A percentile compares a stretch with the other conserved stretches of the same genome.
phyloP scores from a whole-genome alignment of 345 rosid species.

The Citrus hindsii region DNA sequence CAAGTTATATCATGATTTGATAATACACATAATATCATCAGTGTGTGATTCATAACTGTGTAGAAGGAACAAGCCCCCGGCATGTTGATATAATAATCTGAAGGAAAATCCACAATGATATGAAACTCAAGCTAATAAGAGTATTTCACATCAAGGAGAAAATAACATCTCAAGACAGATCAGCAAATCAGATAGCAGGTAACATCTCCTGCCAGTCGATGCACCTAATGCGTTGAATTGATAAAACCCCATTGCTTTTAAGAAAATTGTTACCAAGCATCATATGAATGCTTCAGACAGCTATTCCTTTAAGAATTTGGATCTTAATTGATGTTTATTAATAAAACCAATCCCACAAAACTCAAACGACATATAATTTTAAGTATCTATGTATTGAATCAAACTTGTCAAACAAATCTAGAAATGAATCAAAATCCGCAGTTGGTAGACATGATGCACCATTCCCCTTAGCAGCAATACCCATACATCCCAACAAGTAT shows the following conservation, averaged over 20 bases:
- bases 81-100: too few relatives aligned
- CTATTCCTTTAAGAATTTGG: background rate
- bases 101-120: too few relatives aligned
- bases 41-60: too few relatives aligned
- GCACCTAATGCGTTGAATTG: background rate
- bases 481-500: background rate
- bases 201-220: background rate
- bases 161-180: background rate
- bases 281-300: background rate
- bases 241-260: background rate
- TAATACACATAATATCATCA: too few relatives aligned
- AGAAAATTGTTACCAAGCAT: background rate
- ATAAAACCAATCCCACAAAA: background rate
- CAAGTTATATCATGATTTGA: too few relatives aligned
- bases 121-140: too few relatives aligned
- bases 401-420: background rate
- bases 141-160: background rate
- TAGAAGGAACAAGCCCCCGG: too few relatives aligned
- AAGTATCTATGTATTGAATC: background rate
- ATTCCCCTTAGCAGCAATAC: background rate
- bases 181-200: background rate
- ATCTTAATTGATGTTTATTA: background rate
- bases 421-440: background rate
- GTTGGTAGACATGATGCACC: background rate
- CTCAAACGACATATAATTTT: background rate